These are phyloP conservation scores for Lophium mytilinum DNA, from an alignment of 495 filamentous ascomycete species.

Conservation along the genomic window DNA sequence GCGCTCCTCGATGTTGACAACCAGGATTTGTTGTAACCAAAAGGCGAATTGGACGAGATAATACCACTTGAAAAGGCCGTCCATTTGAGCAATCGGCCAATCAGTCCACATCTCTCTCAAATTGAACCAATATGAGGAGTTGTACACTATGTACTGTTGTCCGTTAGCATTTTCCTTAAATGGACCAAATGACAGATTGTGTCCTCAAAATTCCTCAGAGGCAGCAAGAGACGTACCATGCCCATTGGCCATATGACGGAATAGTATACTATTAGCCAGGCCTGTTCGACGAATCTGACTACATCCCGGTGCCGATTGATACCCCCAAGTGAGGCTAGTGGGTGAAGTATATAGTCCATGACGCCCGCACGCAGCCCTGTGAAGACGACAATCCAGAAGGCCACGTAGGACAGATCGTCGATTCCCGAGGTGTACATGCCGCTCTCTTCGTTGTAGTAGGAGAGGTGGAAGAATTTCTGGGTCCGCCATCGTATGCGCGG, in stretches of 20 bases:
- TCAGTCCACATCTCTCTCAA: conserved; percentile 69
- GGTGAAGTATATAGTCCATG: conserved; percentile 80
- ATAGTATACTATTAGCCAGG: conserved; percentile 80
- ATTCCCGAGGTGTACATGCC: conserved; percentile 64
- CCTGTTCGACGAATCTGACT: conserved; percentile 84
- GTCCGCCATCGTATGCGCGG: conserved; percentile 71
- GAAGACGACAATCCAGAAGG: conserved; percentile 72
- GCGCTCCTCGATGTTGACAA: conserved; percentile 87
- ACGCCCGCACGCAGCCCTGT: conserved; percentile 75
- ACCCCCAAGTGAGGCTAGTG: conserved; percentile 60
- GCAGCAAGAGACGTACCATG: conserved; percentile 52
- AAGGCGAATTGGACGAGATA: conserved; percentile 87
- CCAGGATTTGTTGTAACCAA: conserved; percentile 88
- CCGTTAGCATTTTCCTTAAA: not conserved
- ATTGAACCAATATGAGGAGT: conserved; percentile 71
- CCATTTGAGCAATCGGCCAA: conserved; percentile 70
- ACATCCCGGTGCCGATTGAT: conserved; percentile 64
- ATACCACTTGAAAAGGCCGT: conserved; percentile 76
- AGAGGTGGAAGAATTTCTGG: conserved; percentile 75
- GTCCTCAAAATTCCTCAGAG: not conserved
- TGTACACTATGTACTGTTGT: conserved; percentile 66
- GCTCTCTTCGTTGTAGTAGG: conserved; percentile 63
- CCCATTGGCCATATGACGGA: conserved; percentile 70
- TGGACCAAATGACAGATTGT: not conserved
- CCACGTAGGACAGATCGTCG: conserved; percentile 72